Evolutionary conservation across 2,329 filamentous ascomycete genomes (phyloP), one percentile per base, ranked within the genome.

Genomic region (Phoma sp.): DNA sequence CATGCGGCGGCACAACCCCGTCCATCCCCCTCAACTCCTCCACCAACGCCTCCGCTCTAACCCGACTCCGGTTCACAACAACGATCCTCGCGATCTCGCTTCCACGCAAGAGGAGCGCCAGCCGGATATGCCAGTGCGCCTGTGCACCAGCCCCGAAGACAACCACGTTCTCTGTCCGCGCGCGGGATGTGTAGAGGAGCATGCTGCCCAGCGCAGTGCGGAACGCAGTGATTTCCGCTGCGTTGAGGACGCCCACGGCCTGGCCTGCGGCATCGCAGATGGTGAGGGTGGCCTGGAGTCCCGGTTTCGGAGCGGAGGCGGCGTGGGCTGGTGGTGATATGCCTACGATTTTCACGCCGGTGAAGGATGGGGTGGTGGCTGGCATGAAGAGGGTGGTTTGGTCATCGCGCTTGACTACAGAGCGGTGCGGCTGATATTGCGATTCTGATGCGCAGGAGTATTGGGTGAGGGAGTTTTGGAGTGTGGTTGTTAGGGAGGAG

Each of bases 161-260:
- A 8, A 82, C 62, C 1, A 81, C 60, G 2, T 72, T 70, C n/a
- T 66, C 67, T 27, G 57, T 59, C 4, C 27, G 18, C 9, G 52
- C 54, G 1, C 69, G 51, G 38, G 49, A 36, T 11, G 46, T 44
- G 25, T 59, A 68, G 7, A 91, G 80, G 24, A 87, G 86, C 48
- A 88, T 84, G 4, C 88, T 89, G 1, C 86, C 86, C 9, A 93
- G 79, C 0, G 90, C 89, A 0, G 91, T 95, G 56, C 91, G 86
- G 74, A 93, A 95, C 3, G 89, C 90, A 0, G 91, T 95, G 29
- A 93, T 77, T 40, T 89, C 86, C 55, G 84, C 83, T 13, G 90
- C 89, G 64, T 91, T 88, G 33, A 95, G 76, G 51, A 93, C 81
- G 4, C 88, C 90, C 4, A 84, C 74, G 0, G 89, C 82, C 9